Percentiles rank a stretch among this genome's conserved stretches.
Conservation (phyloP, 2,329 filamentous ascomycete genomes). For the Daldinia sp. region DNA sequence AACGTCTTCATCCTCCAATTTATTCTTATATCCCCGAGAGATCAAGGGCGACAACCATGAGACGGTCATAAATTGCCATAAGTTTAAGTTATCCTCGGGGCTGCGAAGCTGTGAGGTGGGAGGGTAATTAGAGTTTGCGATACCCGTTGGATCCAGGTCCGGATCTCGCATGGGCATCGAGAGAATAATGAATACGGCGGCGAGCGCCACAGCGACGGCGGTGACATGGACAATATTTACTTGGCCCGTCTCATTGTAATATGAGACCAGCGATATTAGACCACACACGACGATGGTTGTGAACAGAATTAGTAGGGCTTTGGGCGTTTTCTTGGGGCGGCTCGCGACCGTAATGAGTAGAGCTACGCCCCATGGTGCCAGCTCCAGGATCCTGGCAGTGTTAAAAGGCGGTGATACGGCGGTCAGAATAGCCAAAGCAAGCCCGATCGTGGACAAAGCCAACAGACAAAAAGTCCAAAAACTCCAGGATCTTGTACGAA, state of each 20-base stretch:
- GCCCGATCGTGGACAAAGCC: slow-evolving; percentile 52
- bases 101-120: slow-evolving; percentile 73
- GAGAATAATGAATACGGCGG: slow-evolving; percentile 66
- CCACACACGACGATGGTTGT: slow-evolving; percentile 52
- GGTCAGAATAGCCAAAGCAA: slow-evolving; percentile 52
- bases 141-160: slow-evolving; percentile 63
- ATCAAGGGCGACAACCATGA: slow-evolving; percentile 86
- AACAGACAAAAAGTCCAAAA: slow-evolving; percentile 56
- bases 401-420: slow-evolving; percentile 49
- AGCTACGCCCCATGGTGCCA: slow-evolving; percentile 56
- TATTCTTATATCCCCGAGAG: slow-evolving; percentile 69
- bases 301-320: slow-evolving; percentile 57
- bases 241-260: slow-evolving; percentile 51
- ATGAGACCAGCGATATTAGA: slow-evolving; percentile 45
- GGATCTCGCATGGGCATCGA: slow-evolving; percentile 78
- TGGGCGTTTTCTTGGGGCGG: slow-evolving; percentile 58
- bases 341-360: slow-evolving; percentile 55
- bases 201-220: slow-evolving; percentile 57
- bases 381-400: slow-evolving; percentile 50
- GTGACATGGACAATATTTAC: slow-evolving; percentile 51
- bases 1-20: slow-evolving; percentile 82
- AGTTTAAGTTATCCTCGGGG: slow-evolving; percentile 81
- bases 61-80: slow-evolving; percentile 88
- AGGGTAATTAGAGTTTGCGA: slow-evolving; percentile 67
- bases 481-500: slow-evolving; percentile 52